phyloP scores from a whole-genome alignment of 1,284 basidiomycete species.

The Clitocybe nebularis region DNA sequence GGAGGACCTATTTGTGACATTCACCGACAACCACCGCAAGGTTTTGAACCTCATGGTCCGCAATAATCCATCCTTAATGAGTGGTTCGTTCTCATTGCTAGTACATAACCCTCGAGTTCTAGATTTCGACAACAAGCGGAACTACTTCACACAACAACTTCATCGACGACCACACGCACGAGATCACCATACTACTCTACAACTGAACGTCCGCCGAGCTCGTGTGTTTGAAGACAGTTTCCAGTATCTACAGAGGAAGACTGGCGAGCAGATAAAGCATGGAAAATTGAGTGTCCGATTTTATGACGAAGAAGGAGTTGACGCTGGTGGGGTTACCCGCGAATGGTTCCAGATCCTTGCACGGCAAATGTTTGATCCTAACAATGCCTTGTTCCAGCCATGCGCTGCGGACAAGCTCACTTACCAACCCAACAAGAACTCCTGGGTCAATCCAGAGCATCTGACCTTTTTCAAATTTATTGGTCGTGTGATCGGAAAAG shows the following conservation, averaged over 20 bases:
- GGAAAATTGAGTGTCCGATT: slow-evolving; percentile 97
- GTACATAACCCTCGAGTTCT: slow-evolving; percentile 95
- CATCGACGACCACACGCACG: slow-evolving; percentile 80
- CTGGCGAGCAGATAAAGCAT: slow-evolving; percentile 96
- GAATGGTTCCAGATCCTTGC: slow-evolving; percentile 99
- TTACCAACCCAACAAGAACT: slow-evolving; percentile 96
- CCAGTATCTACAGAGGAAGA: slow-evolving; percentile 85
- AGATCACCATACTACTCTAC: slow-evolving; percentile 81
- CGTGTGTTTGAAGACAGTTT: slow-evolving; percentile 98
- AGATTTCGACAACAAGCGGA: slow-evolving; percentile 99
- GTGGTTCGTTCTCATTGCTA: slow-evolving; percentile 94
- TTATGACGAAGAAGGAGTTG: slow-evolving; percentile 96
- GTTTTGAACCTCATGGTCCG: slow-evolving; percentile 97
- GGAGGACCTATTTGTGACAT: slow-evolving; percentile 89
- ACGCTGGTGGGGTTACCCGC: slow-evolving; percentile 96
- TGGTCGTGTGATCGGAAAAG: slow-evolving; percentile 95
- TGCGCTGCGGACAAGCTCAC: slow-evolving; percentile 92
- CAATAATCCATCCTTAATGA: slow-evolving; percentile 97
- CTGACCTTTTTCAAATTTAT: slow-evolving; percentile 99
- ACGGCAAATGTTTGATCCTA: slow-evolving; percentile 99
- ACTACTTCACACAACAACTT: slow-evolving; percentile 96
- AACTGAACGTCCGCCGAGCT: slow-evolving; percentile 89
- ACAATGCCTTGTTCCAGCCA: slow-evolving; percentile 97
- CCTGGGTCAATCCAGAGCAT: slow-evolving; percentile 92
- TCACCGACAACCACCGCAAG: slow-evolving; percentile 94